Evolutionary conservation across 1,284 basidiomycete species (phyloP).

Genomic region (Violaceomyces palustris): DNA sequence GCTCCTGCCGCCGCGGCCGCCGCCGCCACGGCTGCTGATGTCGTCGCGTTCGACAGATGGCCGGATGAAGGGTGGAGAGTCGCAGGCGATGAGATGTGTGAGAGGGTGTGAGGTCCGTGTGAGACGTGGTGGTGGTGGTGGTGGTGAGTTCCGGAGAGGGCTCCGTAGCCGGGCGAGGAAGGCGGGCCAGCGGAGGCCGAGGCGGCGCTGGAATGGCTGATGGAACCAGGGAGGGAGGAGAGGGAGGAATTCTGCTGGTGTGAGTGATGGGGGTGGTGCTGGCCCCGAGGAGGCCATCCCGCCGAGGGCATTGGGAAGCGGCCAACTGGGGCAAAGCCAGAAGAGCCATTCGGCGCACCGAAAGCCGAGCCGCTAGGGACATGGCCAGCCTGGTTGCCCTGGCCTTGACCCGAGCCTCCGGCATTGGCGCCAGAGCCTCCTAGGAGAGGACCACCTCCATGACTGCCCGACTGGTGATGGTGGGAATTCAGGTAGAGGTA

Average conservation of each 20-base stretch:
- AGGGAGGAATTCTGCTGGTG: constrained; percentile 46
- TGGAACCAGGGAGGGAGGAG: constrained; percentile 38
- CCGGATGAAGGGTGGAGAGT: constrained; percentile 19
- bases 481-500: constrained; percentile 41
- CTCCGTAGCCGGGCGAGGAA: constrained; percentile 36
- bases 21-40: constrained; percentile 11
- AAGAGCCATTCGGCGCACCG: constrained; percentile 11
- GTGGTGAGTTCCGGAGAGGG: constrained; percentile 20
- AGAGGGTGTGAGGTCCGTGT: constrained; percentile 33
- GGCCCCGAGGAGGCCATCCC: constrained; percentile 20
- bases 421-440: constrained; percentile 5
- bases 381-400: constrained; percentile 8
- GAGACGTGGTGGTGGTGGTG: constrained; percentile 31
- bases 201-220: constrained; percentile 27
- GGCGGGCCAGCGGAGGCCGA: constrained; percentile 24
- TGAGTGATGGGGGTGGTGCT: constrained; percentile 30
- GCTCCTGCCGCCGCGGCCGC: constrained; percentile 18
- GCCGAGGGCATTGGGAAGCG: constrained; percentile 27
- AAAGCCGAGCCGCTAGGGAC: constrained; percentile 7
- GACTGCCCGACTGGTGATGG: constrained; percentile 25
- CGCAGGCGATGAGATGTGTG: constrained; percentile 32
- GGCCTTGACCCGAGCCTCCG: not conserved
- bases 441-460: constrained; percentile 25
- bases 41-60: constrained; percentile 16
- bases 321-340: constrained; percentile 18